phyloP scores from a whole-genome alignment of 495 filamentous ascomycete genomes.

The Zalerion maritima region DNA sequence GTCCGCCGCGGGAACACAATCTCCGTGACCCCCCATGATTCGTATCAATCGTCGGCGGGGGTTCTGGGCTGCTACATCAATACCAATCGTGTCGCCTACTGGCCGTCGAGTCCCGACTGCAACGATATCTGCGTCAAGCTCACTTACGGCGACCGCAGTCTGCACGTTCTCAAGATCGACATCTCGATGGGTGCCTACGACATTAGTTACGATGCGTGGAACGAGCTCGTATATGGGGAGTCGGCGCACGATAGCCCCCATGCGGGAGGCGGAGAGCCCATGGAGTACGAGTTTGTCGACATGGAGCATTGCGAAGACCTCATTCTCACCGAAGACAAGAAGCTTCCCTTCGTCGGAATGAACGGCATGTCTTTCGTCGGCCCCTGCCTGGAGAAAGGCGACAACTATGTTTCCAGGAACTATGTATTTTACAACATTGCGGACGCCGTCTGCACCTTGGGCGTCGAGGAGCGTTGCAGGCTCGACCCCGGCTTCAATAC shows the following conservation, averaged over 20 bases:
- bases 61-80: slow-evolving; percentile 35
- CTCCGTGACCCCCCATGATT: slow-evolving; percentile 35
- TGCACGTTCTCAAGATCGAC: slow-evolving; percentile 32
- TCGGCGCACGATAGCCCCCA: slow-evolving; percentile 28
- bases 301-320: slow-evolving; percentile 21
- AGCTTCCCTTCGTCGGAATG: slow-evolving; percentile 31
- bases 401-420: slow-evolving; percentile 29
- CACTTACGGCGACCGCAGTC: slow-evolving; percentile 23
- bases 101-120: slow-evolving; percentile 32
- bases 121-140: slow-evolving; percentile 30
- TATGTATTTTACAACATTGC: slow-evolving; percentile 30
- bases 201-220: slow-evolving; percentile 37
- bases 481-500: slow-evolving; percentile 18
- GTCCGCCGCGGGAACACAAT: slow-evolving; percentile 18
- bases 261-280: slow-evolving; percentile 25
- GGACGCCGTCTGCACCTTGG: slow-evolving; percentile 28
- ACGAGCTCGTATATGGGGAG: slow-evolving; percentile 29
- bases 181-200: slow-evolving; percentile 33
- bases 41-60: slow-evolving; percentile 32
- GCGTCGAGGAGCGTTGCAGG: slow-evolving; percentile 27
- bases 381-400: slow-evolving; percentile 23
- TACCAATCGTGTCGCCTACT: slow-evolving; percentile 34
- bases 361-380: slow-evolving; percentile 36
- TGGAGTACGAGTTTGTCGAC: slow-evolving; percentile 25
- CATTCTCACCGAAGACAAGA: slow-evolving; percentile 25